Conservation (phyloP, 2,329 filamentous ascomycete genomes). For the Sphaceloma murrayae region DNA sequence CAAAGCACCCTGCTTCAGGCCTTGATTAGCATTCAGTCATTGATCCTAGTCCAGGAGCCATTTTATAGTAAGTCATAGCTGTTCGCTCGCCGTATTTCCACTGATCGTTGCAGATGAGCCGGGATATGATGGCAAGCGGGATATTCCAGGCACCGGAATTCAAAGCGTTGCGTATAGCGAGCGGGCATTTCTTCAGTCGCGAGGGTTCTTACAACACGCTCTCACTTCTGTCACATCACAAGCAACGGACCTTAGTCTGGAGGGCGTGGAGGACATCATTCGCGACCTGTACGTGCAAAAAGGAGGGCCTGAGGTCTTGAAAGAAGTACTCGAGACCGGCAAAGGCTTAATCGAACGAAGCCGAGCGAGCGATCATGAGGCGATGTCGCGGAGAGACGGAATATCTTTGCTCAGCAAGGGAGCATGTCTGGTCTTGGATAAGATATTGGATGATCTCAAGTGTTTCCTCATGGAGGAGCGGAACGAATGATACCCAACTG, state of each 20-base stretch:
- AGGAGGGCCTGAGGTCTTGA: conserved; percentile 32
- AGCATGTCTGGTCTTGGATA: conserved; percentile 28
- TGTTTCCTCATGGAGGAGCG: not conserved
- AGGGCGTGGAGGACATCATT: conserved; percentile 44
- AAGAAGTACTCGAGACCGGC: conserved; percentile 36
- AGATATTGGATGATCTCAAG: conserved; percentile 8
- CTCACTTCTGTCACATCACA: not conserved
- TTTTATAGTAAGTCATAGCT: conserved; percentile 45
- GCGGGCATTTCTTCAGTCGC: conserved; percentile 43
- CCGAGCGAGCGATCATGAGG: conserved; percentile 27
- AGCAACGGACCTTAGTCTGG: conserved; percentile 20
- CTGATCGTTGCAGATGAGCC: conserved; percentile 42
- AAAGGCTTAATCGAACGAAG: conserved; percentile 32
- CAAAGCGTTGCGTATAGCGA: conserved; percentile 45
- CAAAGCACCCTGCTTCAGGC: conserved; percentile 49
- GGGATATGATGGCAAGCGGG: conserved; percentile 46
- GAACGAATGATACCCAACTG: not conserved
- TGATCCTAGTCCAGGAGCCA: conserved; percentile 50
- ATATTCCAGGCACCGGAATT: conserved; percentile 34
- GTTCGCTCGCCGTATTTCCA: not conserved
- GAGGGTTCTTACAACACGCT: conserved; percentile 38
- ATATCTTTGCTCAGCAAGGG: conserved; percentile 40
- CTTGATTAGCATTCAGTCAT: conserved; percentile 47
- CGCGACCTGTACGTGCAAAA: conserved; percentile 41
- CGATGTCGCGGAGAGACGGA: conserved; percentile 33